Evolutionary conservation across 768 basidiomycete genomes (phyloP).

Genomic region (Rhodotorula paludigena): DNA sequence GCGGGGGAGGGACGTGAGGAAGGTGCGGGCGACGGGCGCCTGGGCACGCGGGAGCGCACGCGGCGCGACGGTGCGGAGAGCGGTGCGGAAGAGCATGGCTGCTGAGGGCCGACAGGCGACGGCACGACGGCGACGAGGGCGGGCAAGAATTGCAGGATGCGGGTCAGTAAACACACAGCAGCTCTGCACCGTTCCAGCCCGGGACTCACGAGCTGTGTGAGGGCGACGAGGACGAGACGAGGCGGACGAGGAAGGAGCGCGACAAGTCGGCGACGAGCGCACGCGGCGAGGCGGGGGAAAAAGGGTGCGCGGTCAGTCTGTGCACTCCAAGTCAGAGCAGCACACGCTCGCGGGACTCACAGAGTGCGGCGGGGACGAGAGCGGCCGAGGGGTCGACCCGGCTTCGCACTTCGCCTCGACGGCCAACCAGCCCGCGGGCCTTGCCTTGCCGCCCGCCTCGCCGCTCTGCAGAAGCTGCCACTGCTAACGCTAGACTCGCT

Average conservation of each 20-base stretch:
- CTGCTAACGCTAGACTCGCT: too few species aligned
- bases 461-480: too few species aligned
- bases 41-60: slow-evolving; percentile 25
- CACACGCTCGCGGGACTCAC: background rate
- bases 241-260: background rate
- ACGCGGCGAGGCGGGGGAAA: background rate
- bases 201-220: background rate
- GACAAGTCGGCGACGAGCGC: background rate
- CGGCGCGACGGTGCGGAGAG: slow-evolving; percentile 8
- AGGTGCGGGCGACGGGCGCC: slow-evolving; percentile 22
- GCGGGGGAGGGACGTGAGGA: slow-evolving; percentile 26
- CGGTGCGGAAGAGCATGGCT: slow-evolving; percentile 20
- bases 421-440: background rate
- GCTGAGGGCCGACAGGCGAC: background rate
- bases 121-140: background rate
- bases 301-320: background rate
- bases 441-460: too few species aligned
- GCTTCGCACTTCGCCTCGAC: background rate
- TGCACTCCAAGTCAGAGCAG: too few species aligned
- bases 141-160: background rate
- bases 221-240: background rate
- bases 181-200: too few species aligned
- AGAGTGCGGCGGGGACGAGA: background rate
- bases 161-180: too few species aligned
- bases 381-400: background rate